Percentiles rank a stretch among this genome's conserved stretches.
Evolutionary conservation across 2,329 filamentous ascomycete species (phyloP).

Genomic region (Penicillium nordicum): DNA sequence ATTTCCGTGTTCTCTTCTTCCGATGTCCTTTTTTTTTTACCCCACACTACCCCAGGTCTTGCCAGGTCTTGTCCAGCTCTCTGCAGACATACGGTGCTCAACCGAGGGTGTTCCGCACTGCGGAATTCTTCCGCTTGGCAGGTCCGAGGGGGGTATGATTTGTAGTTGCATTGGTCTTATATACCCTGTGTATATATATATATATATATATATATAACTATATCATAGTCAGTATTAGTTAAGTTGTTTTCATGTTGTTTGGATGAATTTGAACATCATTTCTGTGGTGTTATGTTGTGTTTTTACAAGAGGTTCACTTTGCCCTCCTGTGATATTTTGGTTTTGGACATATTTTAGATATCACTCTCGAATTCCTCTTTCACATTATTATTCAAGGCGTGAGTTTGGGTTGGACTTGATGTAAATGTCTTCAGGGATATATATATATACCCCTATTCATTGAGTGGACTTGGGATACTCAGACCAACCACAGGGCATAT

Average conservation of each 20-base stretch:
- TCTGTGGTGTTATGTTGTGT: background rate
- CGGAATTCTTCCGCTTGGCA: conserved; percentile 11
- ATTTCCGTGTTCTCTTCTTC: conserved; percentile 14
- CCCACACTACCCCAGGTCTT: conserved; percentile 14
- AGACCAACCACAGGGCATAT: background rate
- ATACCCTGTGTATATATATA: too few relatives aligned
- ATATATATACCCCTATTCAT: background rate
- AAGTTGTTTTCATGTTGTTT: background rate
- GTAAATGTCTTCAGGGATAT: background rate
- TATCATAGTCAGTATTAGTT: background rate
- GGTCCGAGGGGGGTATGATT: background rate
- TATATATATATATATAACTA: too few relatives aligned
- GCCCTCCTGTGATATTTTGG: too few relatives aligned
- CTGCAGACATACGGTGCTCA: background rate
- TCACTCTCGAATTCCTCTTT: background rate
- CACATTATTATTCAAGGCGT: background rate
- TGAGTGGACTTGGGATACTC: background rate
- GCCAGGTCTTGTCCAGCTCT: background rate
- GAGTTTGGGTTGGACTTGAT: background rate
- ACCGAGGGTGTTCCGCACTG: conserved; percentile 9
- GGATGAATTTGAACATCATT: background rate
- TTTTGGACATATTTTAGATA: too few relatives aligned
- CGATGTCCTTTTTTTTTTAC: background rate
- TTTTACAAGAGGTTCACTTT: too few relatives aligned
- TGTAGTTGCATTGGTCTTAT: background rate